These are phyloP conservation scores for Dendrobium huoshanense DNA, from an alignment of 106 monocot species.

Conservation along the genomic window DNA sequence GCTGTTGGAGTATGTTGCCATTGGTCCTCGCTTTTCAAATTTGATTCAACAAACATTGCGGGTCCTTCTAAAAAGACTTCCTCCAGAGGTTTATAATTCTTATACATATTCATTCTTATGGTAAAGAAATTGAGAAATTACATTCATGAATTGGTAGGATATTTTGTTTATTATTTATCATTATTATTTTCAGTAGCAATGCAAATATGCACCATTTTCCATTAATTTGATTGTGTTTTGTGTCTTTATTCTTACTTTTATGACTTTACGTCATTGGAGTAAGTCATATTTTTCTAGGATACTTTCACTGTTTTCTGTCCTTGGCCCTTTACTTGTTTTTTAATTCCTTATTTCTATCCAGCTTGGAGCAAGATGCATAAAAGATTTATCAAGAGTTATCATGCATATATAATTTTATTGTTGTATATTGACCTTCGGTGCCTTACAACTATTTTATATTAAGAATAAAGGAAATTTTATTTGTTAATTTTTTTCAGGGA, in stretches of 20 bases:
- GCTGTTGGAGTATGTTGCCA: conserved; percentile 86
- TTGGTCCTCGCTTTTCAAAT: conserved; percentile 96
- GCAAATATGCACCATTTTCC: not conserved
- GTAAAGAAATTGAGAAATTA: not conserved
- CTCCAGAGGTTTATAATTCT: conserved; percentile 57
- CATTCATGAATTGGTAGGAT: not conserved
- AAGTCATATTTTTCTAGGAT: not conserved
- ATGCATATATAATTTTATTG: not conserved
- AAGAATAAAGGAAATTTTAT: not conserved
- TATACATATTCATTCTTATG: not conserved
- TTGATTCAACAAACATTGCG: conserved; percentile 74
- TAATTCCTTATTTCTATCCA: not conserved
- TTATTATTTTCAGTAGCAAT: not conserved
- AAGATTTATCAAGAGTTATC: not conserved
- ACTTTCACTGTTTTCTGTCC: not conserved
- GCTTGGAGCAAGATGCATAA: not conserved
- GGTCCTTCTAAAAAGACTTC: conserved; percentile 81
- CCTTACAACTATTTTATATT: not conserved
- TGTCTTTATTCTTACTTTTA: not conserved
- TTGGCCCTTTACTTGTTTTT: too few relatives aligned
- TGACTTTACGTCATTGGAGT: not conserved
- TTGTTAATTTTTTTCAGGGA: conserved; percentile 45
- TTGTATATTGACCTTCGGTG: not conserved
- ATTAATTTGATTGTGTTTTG: not conserved
- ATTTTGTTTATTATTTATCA: too few relatives aligned